Base-by-base conservation (phyloP, 257 asterid genomes). In the Penstemon barbatus region DNA sequence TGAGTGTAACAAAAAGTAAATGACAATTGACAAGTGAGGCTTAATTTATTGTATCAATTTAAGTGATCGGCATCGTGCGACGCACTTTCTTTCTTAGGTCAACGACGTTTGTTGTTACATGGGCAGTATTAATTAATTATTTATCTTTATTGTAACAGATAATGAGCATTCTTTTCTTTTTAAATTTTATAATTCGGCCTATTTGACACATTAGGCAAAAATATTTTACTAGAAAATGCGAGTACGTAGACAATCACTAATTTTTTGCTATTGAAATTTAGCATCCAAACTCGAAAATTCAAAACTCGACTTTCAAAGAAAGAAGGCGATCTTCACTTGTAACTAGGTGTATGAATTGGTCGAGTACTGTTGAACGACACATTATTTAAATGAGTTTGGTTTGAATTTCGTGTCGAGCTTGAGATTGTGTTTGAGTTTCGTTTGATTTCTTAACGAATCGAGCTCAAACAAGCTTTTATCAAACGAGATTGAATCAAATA, bases 81-180 rank as follows among this genome's bases (percentile, higher is more conserved):
- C 18, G 64, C 83, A 79, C 80, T 75, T 71, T 45, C 38, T 65
- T 59, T 33, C 65, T 43, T 52, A 73, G 67, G 67, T 70, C 82
- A 61, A 61, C 75, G 51, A 44, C 25, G 13, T 68, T 49, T 45
- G 9, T 56, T 62, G 13, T 53, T 37, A 25, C 33, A 25, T 25
- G 33, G 33, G 33, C 33, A 25, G 33, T 25, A 25, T 25, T 25
- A 25, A 25, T 7, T 33, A 38, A 49, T 39, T 44, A 5, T 38
- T 54, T 45, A 63, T 18, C 8, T 39, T 37, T 69, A 40, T 39
- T 33, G 12, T 6, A 67, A 50, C 4, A 37, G 8, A 7, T n/a
- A 36, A 13, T 5, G 48, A 36, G 3, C 0, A 25, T 33, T 5
- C 9, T 2, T 43, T 18, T 10, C 58, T 57, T 12, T 7, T 49